Conservation (phyloP, 1,284 basidiomycete genomes). For the Papiliotrema laurentii region DNA sequence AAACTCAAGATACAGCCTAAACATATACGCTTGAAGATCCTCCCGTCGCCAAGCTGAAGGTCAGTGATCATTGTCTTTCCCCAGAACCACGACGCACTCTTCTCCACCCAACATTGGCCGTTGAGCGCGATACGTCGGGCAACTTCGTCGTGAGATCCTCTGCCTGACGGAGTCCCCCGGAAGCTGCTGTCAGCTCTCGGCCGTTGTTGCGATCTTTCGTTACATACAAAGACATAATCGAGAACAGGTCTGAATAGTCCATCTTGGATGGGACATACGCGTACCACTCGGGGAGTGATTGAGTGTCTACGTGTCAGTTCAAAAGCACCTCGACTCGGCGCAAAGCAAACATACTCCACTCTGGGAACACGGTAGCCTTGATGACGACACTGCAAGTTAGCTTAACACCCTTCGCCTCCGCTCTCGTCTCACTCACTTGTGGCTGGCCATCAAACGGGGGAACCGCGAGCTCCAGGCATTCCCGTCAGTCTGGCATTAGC, state of each 20-base stretch:
- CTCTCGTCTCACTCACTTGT: conserved; percentile 34
- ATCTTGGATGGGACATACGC: conserved; percentile 49
- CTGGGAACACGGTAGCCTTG: conserved; percentile 49
- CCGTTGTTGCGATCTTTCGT: too few species aligned
- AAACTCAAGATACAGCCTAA: conserved; percentile 55
- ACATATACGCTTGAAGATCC: conserved; percentile 48
- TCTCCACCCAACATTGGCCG: conserved; percentile 50
- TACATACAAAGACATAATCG: conserved; percentile 48
- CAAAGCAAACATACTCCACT: conserved; percentile 41
- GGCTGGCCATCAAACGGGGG: conserved; percentile 45
- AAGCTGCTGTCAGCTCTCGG: too few species aligned
- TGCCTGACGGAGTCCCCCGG: conserved; percentile 43
- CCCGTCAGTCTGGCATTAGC: conserved; percentile 37
- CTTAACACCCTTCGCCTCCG: not conserved
- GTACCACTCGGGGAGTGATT: conserved; percentile 47
- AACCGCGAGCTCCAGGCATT: conserved; percentile 49
- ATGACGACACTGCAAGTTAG: conserved; percentile 39
- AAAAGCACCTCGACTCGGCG: too few species aligned
- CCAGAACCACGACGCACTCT: conserved; percentile 29
- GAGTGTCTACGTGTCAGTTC: conserved; percentile 29
- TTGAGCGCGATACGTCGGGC: conserved; percentile 48
- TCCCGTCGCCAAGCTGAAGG: conserved; percentile 41
- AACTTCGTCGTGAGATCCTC: conserved; percentile 48
- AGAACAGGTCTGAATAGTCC: conserved; percentile 49
- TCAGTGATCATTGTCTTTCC: not conserved